These are phyloP conservation scores for Hirsutella rhossiliensis DNA, from an alignment of 2,329 filamentous ascomycete genomes.

Conservation along the genomic window DNA sequence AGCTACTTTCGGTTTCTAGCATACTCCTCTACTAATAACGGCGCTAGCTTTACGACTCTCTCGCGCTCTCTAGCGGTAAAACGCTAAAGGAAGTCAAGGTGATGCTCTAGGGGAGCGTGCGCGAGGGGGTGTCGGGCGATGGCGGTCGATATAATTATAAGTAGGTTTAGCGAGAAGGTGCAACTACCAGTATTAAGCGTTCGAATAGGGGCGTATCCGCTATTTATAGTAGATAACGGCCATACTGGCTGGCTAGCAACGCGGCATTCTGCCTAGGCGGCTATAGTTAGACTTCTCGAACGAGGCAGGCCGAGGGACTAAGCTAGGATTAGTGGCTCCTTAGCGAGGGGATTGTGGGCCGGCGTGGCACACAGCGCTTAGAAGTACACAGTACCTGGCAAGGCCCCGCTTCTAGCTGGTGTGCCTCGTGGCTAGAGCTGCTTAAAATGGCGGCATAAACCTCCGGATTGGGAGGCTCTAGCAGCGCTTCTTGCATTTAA, in stretches of 20 bases:
- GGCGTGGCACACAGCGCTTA: neutral
- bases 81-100: neutral
- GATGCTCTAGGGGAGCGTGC: neutral
- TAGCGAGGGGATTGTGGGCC: neutral
- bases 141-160: neutral
- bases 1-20: neutral
- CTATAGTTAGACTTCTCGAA: neutral
- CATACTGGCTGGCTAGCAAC: neutral
- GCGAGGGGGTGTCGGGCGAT: neutral
- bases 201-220: neutral
- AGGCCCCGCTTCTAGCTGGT: no score
- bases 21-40: neutral
- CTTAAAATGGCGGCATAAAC: neutral
- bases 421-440: neutral
- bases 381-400: neutral
- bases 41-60: neutral
- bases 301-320: neutral
- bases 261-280: neutral
- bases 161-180: neutral
- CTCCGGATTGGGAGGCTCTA: neutral
- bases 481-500: neutral
- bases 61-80: neutral
- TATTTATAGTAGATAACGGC: neutral
- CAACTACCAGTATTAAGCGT: neutral
- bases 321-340: neutral